A percentile compares a stretch with the other conserved stretches of the same genome.
Conservation (phyloP, 176 grass and related monocot genomes). For the Dendrocalamus sinicus region DNA sequence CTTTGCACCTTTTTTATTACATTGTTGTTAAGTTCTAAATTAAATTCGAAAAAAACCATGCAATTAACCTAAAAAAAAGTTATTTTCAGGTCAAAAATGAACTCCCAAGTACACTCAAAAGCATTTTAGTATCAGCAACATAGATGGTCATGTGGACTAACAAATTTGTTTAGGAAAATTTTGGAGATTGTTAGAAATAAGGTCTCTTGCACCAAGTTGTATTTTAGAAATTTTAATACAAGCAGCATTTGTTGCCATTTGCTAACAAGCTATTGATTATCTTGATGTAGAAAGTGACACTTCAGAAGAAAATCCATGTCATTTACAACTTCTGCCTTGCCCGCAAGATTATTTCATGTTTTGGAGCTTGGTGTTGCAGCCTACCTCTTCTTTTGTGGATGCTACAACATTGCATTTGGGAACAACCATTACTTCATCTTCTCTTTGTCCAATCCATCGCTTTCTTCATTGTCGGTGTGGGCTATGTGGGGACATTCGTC, state of each 20-base stretch:
- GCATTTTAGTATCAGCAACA: slow-evolving; percentile 80
- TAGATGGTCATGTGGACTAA: slow-evolving; percentile 81
- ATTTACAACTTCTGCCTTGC: slow-evolving; percentile 87
- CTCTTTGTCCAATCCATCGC: slow-evolving; percentile 74
- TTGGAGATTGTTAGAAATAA: slow-evolving; percentile 80
- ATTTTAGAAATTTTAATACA: background rate
- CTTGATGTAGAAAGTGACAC: slow-evolving; percentile 69
- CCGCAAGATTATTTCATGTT: slow-evolving; percentile 73
- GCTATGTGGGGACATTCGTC: slow-evolving; percentile 68
- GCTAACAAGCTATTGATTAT: slow-evolving; percentile 35
- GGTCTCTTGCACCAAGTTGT: slow-evolving; percentile 43
- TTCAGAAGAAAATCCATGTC: slow-evolving; percentile 77
- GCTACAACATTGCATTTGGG: slow-evolving; percentile 61
- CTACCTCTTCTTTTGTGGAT: slow-evolving; percentile 77
- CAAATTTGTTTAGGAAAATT: slow-evolving; percentile 85
- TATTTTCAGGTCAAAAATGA: slow-evolving; percentile 74
- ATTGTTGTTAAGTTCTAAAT: background rate
- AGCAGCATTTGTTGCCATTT: background rate
- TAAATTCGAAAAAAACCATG: background rate
- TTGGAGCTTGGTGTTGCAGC: slow-evolving; percentile 67
- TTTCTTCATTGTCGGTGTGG: slow-evolving; percentile 69
- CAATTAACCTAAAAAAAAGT: background rate
- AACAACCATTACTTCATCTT: slow-evolving; percentile 66
- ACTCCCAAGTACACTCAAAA: slow-evolving; percentile 77
- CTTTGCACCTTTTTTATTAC: background rate